Evolutionary conservation across 371 early-diverging fungal genomes (phyloP).

Genomic region (Mucor ambiguus): DNA sequence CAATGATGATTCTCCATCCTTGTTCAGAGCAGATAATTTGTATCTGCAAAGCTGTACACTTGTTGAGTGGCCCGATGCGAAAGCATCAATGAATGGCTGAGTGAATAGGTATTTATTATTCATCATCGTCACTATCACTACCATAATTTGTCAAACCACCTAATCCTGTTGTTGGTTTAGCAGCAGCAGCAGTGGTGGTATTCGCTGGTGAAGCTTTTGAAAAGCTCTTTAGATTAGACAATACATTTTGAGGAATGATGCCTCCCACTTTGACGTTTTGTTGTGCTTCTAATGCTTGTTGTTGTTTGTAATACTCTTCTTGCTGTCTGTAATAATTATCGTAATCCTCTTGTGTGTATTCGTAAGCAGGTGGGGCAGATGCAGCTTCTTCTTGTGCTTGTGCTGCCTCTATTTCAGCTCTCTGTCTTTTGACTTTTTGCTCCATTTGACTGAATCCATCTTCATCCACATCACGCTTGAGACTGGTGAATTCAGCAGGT

Average conservation of each 20-base stretch:
- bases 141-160: constrained; percentile 47
- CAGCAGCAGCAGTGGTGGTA: not conserved
- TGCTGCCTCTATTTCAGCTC: constrained; percentile 17
- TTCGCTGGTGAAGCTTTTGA: constrained; percentile 19
- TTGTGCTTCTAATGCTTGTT: constrained; percentile 7
- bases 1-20: constrained; percentile 41
- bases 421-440: constrained; percentile 38
- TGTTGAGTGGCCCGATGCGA: constrained; percentile 26
- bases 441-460: constrained; percentile 45
- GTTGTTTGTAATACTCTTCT: constrained; percentile 15
- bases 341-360: constrained; percentile 32
- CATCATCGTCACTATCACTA: constrained; percentile 44
- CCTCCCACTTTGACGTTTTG: constrained; percentile 27
- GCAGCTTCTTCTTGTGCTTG: constrained; percentile 23
- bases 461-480: constrained; percentile 41
- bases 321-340: constrained; percentile 21
- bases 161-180: constrained; percentile 16
- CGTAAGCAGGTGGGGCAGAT: constrained; percentile 25
- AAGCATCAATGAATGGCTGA: constrained; percentile 23
- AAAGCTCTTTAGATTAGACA: constrained; percentile 34
- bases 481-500: constrained; percentile 57
- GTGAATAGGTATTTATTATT: constrained; percentile 20
- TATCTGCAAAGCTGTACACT: constrained; percentile 29
- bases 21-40: constrained; percentile 40
- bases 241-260: constrained; percentile 44